Base-by-base conservation (phyloP, 169 alveolate genomes). In the Plasmodium gaboni region DNA sequence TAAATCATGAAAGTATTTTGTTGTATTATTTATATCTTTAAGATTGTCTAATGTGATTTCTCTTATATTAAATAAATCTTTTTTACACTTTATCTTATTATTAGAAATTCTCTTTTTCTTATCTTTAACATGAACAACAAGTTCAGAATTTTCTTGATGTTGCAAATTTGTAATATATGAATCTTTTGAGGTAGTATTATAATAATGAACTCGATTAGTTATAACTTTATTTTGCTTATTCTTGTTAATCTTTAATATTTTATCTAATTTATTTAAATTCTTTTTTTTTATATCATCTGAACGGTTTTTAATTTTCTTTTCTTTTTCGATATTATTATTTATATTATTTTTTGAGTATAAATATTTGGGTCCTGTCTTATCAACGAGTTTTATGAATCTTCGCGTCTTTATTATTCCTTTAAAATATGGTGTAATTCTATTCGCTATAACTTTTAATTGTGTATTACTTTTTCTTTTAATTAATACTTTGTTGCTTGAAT, bases 401-500 rank as follows among this genome's bases (percentile, higher is more conserved):
- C 90, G 90, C 13, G 90, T 68, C 69, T 67, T 80, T 80, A 80
- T 80, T 80, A 48, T 80, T n/a, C 69, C 90, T 57, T 50, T 63
- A 38, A 78, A 80, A 46, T 80, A 80, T 68, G 83, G 90, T 8
- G 90, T 80, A 71, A 80, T 68, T 67, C 90, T 65, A 15, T 68
- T 63, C 24, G 90, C 74, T 68, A 80, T 80, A n/a, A 80, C 90
- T 57, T 80, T 80, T 32, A 80, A 8, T 68, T 80, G 60, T 26
- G 80, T 10, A 38, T 38, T 38, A 50, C 80, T 80, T 57, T 80
- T 68, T 51, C 72, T 80, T 80, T 80, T 80, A 46, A 57, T 38
- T 51, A 67, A 10, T 61, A 48, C 72, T 48, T 63, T 53, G 73
- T 74, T 80, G 51, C 73, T 51, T 38, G 85, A 51, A 44, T 68